Conservation (phyloP, 2,329 filamentous ascomycete genomes). For the Nemania sp. region DNA sequence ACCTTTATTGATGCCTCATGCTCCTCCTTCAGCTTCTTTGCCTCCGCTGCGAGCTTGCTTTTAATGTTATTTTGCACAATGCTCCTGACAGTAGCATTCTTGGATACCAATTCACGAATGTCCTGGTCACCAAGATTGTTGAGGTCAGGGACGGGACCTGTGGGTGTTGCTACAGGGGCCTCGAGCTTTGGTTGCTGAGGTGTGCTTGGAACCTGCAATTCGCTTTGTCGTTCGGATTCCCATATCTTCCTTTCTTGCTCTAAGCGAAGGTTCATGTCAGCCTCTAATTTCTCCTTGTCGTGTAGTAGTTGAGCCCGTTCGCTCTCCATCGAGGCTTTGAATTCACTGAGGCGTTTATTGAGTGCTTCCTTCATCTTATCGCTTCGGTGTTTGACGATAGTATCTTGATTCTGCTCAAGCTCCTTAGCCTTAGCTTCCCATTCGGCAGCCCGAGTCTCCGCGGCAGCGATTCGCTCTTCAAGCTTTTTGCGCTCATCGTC, state of each 20-base stretch:
- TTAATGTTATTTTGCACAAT: conserved; percentile 67
- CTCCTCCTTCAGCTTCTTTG: conserved; percentile 63
- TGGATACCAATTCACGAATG: conserved; percentile 60
- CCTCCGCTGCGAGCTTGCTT: conserved; percentile 70
- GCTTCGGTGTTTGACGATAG: conserved; percentile 66
- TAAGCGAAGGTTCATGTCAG: conserved; percentile 48
- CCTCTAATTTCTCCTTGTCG: conserved; percentile 65
- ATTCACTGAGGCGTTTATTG: conserved; percentile 72
- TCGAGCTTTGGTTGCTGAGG: conserved; percentile 48
- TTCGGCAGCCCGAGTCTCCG: conserved; percentile 66
- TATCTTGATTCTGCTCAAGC: conserved; percentile 65
- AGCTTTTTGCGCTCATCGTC: conserved; percentile 65
- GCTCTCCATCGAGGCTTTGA: conserved; percentile 52
- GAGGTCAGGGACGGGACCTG: conserved; percentile 46
- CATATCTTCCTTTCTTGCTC: conserved; percentile 41
- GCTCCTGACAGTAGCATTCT: conserved; percentile 60
- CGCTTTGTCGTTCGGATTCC: conserved; percentile 34
- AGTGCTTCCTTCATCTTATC: conserved; percentile 71
- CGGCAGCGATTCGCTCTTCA: conserved; percentile 63
- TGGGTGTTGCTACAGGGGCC: conserved; percentile 42
- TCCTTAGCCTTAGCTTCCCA: conserved; percentile 67
- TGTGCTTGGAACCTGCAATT: conserved; percentile 42
- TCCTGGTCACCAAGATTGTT: conserved; percentile 58
- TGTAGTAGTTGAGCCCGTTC: conserved; percentile 65
- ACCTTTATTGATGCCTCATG: conserved; percentile 51